phyloP scores from a whole-genome alignment of 2,329 filamentous ascomycete species.

The Leptographium radiaticola region DNA sequence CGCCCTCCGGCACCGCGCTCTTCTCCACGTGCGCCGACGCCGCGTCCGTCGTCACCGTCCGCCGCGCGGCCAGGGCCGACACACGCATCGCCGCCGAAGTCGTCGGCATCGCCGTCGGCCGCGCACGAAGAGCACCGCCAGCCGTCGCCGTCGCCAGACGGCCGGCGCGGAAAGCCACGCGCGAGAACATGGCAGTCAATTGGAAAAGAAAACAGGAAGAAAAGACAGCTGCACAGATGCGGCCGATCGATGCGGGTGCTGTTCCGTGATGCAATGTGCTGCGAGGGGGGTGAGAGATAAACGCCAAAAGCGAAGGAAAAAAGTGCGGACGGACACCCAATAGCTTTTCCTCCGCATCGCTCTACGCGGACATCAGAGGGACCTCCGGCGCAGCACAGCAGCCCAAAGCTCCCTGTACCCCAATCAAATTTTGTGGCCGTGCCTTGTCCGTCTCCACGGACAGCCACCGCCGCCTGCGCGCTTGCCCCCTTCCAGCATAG shows the following conservation, averaged over 20 bases:
- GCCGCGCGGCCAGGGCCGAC: constrained; percentile 31
- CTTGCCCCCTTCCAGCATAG: background rate
- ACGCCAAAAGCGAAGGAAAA: constrained; percentile 1
- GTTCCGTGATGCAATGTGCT: background rate
- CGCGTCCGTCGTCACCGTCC: constrained; percentile 88
- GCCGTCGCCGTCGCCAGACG: constrained; percentile 27
- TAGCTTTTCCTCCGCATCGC: background rate
- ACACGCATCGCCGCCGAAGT: constrained; percentile 1
- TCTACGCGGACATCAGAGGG: background rate
- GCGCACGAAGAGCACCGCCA: constrained; percentile 2
- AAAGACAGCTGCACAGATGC: background rate
- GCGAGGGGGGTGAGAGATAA: background rate
- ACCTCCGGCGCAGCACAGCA: background rate
- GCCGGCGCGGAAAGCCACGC: constrained; percentile 50
- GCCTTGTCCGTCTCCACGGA: background rate
- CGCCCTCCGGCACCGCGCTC: constrained; percentile 60
- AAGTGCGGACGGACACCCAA: background rate
- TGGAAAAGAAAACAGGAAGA: background rate
- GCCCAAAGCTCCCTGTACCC: background rate
- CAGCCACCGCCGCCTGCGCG: background rate
- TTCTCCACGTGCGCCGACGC: constrained; percentile 83
- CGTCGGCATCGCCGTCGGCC: background rate
- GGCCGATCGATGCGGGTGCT: background rate
- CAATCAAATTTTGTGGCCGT: background rate
- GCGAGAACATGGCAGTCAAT: constrained; percentile 50